A percentile compares a stretch with the other conserved stretches of the same genome.
These are phyloP conservation scores for Aureobasidium sp. DNA, from an alignment of 2,329 filamentous ascomycete genomes.

Conservation along the genomic window DNA sequence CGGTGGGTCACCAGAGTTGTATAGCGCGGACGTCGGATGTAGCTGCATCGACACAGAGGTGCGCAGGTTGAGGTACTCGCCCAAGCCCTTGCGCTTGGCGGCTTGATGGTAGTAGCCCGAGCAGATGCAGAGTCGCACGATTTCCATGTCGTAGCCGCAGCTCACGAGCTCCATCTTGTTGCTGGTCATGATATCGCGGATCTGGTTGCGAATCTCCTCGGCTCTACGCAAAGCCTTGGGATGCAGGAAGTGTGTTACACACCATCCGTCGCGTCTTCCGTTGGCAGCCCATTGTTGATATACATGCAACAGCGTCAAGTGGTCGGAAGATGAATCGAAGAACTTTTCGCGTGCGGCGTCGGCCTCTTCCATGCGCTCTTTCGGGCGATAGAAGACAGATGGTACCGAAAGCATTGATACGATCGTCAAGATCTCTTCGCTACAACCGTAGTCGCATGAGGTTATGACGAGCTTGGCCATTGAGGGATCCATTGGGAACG, in stretches of 20 bases:
- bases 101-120: slow-evolving; percentile 97
- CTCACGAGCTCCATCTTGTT: slow-evolving; percentile 82
- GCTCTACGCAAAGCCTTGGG: slow-evolving; percentile 86
- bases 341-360: slow-evolving; percentile 95
- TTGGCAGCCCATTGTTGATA: slow-evolving; percentile 94
- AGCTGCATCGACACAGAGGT: slow-evolving; percentile 91
- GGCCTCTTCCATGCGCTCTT: slow-evolving; percentile 92
- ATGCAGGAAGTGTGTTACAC: slow-evolving; percentile 84
- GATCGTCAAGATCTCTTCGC: slow-evolving; percentile 96
- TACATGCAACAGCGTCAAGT: slow-evolving; percentile 89
- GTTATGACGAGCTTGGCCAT: slow-evolving; percentile 92
- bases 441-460: slow-evolving; percentile 73
- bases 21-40: slow-evolving; percentile 87
- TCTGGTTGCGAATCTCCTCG: slow-evolving; percentile 88
- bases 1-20: slow-evolving; percentile 84
- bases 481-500: slow-evolving; percentile 96
- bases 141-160: slow-evolving; percentile 94
- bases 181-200: slow-evolving; percentile 86
- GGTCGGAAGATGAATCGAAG: slow-evolving; percentile 95
- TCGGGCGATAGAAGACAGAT: slow-evolving; percentile 92
- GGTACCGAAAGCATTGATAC: slow-evolving; percentile 97
- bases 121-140: slow-evolving; percentile 93
- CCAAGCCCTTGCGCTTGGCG: slow-evolving; percentile 88
- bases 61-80: slow-evolving; percentile 93
- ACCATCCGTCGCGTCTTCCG: slow-evolving; percentile 84